A percentile compares a stretch with the other conserved stretches of the same genome.
These are phyloP conservation scores for Lecanicillium sp. DNA, from an alignment of 2,329 filamentous ascomycete genomes.

Conservation along the genomic window DNA sequence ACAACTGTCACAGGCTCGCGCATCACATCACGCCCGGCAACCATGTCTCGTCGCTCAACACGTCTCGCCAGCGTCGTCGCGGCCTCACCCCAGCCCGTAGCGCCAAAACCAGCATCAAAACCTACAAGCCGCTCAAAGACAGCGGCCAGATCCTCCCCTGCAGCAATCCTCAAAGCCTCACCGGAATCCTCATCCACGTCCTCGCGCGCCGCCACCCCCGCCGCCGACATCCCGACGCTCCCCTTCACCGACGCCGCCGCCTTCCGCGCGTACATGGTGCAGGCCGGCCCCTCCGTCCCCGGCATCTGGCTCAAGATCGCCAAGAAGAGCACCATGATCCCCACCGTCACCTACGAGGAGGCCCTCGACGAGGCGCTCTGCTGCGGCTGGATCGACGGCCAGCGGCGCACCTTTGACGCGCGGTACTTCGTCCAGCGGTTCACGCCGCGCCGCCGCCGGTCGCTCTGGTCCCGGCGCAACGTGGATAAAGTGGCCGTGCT, in stretches of 20 bases:
- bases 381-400: slow-evolving; percentile 59
- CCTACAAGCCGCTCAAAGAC: background rate
- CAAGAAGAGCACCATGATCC: slow-evolving; percentile 39
- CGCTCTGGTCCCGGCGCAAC: slow-evolving; percentile 56
- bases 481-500: slow-evolving; percentile 44
- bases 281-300: slow-evolving; percentile 23
- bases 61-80: slow-evolving; percentile 3
- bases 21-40: background rate
- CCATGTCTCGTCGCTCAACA: slow-evolving; percentile 5
- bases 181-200: background rate
- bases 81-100: background rate
- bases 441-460: slow-evolving; percentile 49
- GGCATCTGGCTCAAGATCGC: slow-evolving; percentile 44
- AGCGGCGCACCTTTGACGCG: slow-evolving; percentile 38
- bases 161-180: background rate
- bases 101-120: background rate
- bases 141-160: too few species aligned
- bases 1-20: background rate
- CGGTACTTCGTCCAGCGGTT: slow-evolving; percentile 49
- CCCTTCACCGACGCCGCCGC: slow-evolving; percentile 24
- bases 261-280: slow-evolving; percentile 35
- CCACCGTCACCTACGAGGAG: slow-evolving; percentile 42
- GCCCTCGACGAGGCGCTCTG: slow-evolving; percentile 53
- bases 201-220: background rate
- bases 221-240: slow-evolving; percentile 16